These are phyloP conservation scores for Cornus kousa DNA, from an alignment of 148 eudicot species.

Conservation along the genomic window DNA sequence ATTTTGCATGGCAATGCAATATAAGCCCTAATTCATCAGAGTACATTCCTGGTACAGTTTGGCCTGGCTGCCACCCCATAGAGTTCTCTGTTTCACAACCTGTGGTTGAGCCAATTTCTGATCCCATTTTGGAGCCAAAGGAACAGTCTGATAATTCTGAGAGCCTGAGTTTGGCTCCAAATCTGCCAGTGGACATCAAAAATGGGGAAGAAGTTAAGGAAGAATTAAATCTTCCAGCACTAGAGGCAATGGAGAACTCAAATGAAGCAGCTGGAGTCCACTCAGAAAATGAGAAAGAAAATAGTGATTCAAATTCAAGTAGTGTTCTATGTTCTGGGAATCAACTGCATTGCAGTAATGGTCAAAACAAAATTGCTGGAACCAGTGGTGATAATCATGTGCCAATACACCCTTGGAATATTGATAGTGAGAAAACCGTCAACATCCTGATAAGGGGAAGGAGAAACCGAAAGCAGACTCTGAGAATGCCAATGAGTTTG, in stretches of 20 bases:
- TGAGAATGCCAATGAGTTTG: constrained; percentile 87
- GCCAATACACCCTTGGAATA: constrained; percentile 18
- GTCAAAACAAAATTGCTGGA: constrained; percentile 19
- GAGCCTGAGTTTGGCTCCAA: constrained; percentile 35
- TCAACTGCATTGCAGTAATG: constrained; percentile 8
- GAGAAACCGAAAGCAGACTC: constrained; percentile 80
- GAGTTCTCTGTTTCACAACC: constrained; percentile 69
- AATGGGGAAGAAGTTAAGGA: constrained; percentile 41
- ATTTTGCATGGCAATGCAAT: constrained; percentile 81
- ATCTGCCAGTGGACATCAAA: constrained; percentile 52
- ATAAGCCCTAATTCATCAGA: constrained; percentile 48
- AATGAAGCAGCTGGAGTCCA: constrained; percentile 34
- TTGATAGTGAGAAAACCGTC: constrained; percentile 61
- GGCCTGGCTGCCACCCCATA: constrained; percentile 72
- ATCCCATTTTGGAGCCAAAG: constrained; percentile 41
- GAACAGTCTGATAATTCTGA: constrained; percentile 42
- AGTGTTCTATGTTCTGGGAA: constrained; percentile 16
- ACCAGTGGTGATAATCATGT: constrained; percentile 19
- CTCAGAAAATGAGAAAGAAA: constrained; percentile 37
- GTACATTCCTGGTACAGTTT: constrained; percentile 51
- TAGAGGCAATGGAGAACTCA: constrained; percentile 38
- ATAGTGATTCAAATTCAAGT: constrained; percentile 20
- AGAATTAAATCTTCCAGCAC: constrained; percentile 41
- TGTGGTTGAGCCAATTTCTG: constrained; percentile 57
- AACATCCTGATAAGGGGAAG: constrained; percentile 81